Evolutionary conservation across 352 stramenopile species (phyloP).

Genomic region (Stramenopiles sp.): DNA sequence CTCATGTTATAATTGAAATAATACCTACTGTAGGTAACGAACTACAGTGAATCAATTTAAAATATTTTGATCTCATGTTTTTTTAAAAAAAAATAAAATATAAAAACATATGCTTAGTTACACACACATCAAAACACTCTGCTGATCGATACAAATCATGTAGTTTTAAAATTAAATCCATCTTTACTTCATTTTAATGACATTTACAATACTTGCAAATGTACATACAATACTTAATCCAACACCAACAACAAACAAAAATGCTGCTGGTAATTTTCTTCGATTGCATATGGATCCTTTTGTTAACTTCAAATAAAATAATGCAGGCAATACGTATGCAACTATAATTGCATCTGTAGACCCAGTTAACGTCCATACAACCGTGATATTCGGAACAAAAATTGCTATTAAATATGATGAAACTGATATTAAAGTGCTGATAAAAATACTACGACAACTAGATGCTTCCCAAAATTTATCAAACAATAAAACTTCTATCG

Average conservation of each 20-base stretch:
- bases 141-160: neutral
- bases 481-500: constrained; percentile 34
- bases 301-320: constrained; percentile 31
- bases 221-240: neutral
- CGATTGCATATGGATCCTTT: neutral
- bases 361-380: constrained; percentile 67
- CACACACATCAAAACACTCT: neutral
- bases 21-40: no score
- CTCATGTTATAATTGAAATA: no score
- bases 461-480: constrained; percentile 11
- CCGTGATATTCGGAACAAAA: constrained; percentile 40
- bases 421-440: constrained; percentile 42
- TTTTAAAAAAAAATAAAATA: neutral
- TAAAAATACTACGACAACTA: constrained; percentile 28
- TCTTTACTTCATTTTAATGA: neutral
- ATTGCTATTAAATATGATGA: constrained; percentile 40
- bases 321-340: constrained; percentile 57
- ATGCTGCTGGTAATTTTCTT: neutral
- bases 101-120: neutral
- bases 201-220: neutral
- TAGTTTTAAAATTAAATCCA: neutral
- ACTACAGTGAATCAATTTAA: no score
- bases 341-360: constrained; percentile 55
- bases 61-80: no score
- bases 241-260: neutral